Conservation (phyloP, 1,284 basidiomycete genomes). For the Bjerkandera adusta region DNA sequence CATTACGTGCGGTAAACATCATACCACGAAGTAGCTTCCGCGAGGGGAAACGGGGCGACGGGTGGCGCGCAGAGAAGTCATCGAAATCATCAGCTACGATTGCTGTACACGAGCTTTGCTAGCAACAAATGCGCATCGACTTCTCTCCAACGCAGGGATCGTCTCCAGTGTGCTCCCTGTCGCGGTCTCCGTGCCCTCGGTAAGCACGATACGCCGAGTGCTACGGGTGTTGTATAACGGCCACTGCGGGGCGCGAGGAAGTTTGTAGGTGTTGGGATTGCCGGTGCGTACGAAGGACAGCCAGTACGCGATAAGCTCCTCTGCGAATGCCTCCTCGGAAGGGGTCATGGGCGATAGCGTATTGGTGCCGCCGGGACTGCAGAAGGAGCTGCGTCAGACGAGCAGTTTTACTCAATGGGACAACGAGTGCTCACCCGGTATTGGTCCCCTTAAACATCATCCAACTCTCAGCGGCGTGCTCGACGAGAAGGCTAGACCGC, state of each 20-base stretch:
- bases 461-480: slow-evolving; percentile 59
- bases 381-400: not conserved
- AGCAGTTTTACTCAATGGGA: too few species aligned
- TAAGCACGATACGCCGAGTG: slow-evolving; percentile 42
- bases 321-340: slow-evolving; percentile 44
- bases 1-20: too few species aligned
- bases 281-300: slow-evolving; percentile 56
- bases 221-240: slow-evolving; percentile 28
- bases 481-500: slow-evolving; percentile 32
- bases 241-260: slow-evolving; percentile 46
- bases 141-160: slow-evolving; percentile 36
- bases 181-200: slow-evolving; percentile 34
- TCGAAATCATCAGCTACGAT: too few species aligned
- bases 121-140: slow-evolving; percentile 27
- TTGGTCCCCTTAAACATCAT: slow-evolving; percentile 62
- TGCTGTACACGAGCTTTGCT: slow-evolving; percentile 23
- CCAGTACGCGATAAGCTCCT: slow-evolving; percentile 60
- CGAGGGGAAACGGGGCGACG: too few species aligned
- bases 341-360: slow-evolving; percentile 39
- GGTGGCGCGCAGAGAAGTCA: too few species aligned
- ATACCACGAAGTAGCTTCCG: too few species aligned
- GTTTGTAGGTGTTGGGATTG: slow-evolving; percentile 50
- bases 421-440: slow-evolving; percentile 47
- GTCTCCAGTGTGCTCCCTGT: slow-evolving; percentile 45
- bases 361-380: slow-evolving; percentile 45